phyloP scores from a whole-genome alignment of 2,329 filamentous ascomycete genomes.

The Calycina marina region DNA sequence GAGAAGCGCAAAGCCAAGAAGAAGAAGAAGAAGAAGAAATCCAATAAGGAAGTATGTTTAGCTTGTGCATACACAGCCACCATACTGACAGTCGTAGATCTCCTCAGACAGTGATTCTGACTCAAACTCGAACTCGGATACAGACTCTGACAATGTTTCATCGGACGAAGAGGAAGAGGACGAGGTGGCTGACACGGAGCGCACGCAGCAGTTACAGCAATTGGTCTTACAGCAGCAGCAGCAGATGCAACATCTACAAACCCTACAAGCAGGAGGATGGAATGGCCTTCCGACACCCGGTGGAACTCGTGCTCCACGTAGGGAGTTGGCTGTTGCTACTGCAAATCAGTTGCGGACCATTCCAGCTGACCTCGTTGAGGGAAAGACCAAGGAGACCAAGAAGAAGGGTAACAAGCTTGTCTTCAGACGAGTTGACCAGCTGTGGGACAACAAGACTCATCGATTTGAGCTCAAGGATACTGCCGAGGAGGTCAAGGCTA shows the following conservation, averaged over 20 bases:
- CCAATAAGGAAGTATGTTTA: constrained; percentile 21
- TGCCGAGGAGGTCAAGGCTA: constrained; percentile 42
- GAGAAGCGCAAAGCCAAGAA: constrained; percentile 21
- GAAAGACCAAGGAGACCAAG: constrained; percentile 27
- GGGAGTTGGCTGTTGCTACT: no score
- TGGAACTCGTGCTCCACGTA: no score
- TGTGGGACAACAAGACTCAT: constrained; percentile 42
- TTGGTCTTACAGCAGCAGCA: constrained; percentile 2
- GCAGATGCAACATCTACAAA: constrained; percentile 5
- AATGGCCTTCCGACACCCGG: no score
- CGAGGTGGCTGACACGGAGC: constrained; percentile 4
- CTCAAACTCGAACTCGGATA: constrained; percentile 20
- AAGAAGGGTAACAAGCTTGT: constrained; percentile 38
- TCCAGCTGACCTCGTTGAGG: no score
- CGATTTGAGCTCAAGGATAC: constrained; percentile 57
- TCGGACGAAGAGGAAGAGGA: constrained; percentile 4
- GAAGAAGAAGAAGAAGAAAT: constrained; percentile 28
- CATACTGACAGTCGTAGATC: constrained; percentile 7
- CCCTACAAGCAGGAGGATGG: no score
- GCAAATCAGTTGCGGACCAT: no score
- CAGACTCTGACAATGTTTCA: constrained; percentile 10
- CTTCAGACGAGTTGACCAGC: constrained; percentile 55
- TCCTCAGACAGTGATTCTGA: constrained; percentile 20
- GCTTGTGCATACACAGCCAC: not conserved
- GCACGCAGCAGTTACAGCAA: constrained; percentile 8